Conservation (phyloP, 495 filamentous ascomycete species). For the Neurospora discreta region DNA sequence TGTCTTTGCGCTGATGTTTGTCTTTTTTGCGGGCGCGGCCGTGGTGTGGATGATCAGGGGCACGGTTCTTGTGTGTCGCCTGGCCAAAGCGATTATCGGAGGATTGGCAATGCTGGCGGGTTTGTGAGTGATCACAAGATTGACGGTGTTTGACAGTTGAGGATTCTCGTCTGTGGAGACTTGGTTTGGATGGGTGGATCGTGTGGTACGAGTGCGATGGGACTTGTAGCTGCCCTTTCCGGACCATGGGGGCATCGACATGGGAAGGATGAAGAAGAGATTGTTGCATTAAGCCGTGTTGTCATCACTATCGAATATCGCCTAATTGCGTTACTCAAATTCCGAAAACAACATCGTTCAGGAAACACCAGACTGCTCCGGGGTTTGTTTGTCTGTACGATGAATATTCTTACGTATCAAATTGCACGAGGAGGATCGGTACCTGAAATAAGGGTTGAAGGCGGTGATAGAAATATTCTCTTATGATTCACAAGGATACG, state of each 20-base stretch:
- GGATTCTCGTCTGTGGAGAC: background rate
- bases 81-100: conserved; percentile 2
- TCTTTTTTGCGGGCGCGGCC: conserved; percentile 5
- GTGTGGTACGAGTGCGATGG: background rate
- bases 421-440: background rate
- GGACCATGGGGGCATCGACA: background rate
- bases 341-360: background rate
- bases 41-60: conserved; percentile 12
- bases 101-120: conserved; percentile 11
- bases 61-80: conserved; percentile 3
- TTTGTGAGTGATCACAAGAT: conserved; percentile 3
- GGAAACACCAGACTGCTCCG: background rate
- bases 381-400: background rate
- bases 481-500: background rate
- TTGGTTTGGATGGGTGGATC: background rate
- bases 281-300: background rate
- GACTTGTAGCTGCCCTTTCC: background rate
- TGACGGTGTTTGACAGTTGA: background rate
- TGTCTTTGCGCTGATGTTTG: conserved; percentile 14
- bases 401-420: background rate
- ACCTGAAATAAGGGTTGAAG: background rate
- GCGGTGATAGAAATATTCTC: background rate
- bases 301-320: background rate
- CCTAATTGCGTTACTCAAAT: background rate
- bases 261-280: background rate